Base-by-base conservation (phyloP, 805 yeast species). In the Candida dajiaensis region DNA sequence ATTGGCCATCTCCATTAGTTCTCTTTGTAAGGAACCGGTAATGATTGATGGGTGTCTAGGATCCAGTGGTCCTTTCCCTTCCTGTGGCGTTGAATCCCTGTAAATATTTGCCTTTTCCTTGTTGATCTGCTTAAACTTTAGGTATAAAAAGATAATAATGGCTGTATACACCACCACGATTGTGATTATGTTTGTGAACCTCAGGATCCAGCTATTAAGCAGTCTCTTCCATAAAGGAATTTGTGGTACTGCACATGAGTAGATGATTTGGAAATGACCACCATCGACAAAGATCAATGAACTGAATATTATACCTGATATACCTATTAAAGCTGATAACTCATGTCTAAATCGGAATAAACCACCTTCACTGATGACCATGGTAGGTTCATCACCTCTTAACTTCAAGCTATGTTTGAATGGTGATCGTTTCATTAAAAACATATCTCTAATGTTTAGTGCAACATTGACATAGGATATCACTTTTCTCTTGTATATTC, bases 351-450 rank as follows among this genome's bases (percentile, higher is more conserved):
- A 25, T 7, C 48, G 45, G 44, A 47, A 58, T 12, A 57, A 22
- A 7, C 62, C 62, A 33, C 62, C 62, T 47, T 58, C 62, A 20
- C 47, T 52, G 13, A 44, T 38, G 37, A 42, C 22, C 38, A 46
- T 3, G 33, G 41, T 10, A 23, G 49, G 33, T n/a, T 43, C 26
- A 19, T 18, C 37, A 4, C 36, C 36, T 33, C 36, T 33, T 16
- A 11, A 8, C 20, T 33, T n/a, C 18, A 33, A 16, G 4, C 41
- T 35, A 1, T 26, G 23, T 12, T 26, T 41, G 26, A 42, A 39
- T 4, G 45, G 12, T n/a, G 28, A 29, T 9, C 26, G 3, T 39
- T 23, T 33, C 20, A 33, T 21, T 12, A 8, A 31, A 7, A 41
- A 8, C 13, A 38, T 39, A 9, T 21, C 16, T 18, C 15, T 20